Evolutionary conservation across 345 rosid genomes (phyloP).

Genomic region (Populus deltoides): DNA sequence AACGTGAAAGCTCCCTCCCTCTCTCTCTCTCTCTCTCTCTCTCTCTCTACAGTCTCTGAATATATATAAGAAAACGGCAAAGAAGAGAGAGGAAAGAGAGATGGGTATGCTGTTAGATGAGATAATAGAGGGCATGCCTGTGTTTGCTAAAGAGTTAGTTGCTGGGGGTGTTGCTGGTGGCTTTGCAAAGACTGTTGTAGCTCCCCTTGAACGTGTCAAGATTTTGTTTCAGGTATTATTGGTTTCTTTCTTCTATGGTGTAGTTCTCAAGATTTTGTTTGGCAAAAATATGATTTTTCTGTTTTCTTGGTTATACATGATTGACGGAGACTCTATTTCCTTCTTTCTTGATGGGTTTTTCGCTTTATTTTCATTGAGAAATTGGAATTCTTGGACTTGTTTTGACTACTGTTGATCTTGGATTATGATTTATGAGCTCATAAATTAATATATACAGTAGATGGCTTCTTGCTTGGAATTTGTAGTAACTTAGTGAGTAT

Average conservation of each 20-base stretch:
- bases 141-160: conserved; percentile 75
- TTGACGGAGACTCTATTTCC: too few species aligned
- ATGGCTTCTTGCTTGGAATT: conserved; percentile 1
- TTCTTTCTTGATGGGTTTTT: background rate
- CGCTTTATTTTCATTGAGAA: background rate
- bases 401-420: conserved; percentile 7
- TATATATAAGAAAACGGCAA: conserved; percentile 31
- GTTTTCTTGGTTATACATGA: too few species aligned
- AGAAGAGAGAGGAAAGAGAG: conserved; percentile 52
- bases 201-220: conserved; percentile 93
- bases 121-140: conserved; percentile 63
- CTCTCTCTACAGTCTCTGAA: conserved; percentile 10
- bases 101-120: conserved; percentile 38
- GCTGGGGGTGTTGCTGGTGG: conserved; percentile 95
- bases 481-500: background rate
- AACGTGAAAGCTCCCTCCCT: background rate
- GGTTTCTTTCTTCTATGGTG: background rate
- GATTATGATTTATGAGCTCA: background rate
- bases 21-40: conserved; percentile 17
- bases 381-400: conserved; percentile 13
- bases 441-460: background rate
- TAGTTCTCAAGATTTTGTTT: background rate
- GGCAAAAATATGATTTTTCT: background rate
- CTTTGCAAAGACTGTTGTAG: conserved; percentile 75
- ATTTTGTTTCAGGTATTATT: conserved; percentile 76